A percentile compares a stretch with the other conserved stretches of the same genome.
phyloP scores from a whole-genome alignment of 768 basidiomycete species.

The Trametes gibbosa region DNA sequence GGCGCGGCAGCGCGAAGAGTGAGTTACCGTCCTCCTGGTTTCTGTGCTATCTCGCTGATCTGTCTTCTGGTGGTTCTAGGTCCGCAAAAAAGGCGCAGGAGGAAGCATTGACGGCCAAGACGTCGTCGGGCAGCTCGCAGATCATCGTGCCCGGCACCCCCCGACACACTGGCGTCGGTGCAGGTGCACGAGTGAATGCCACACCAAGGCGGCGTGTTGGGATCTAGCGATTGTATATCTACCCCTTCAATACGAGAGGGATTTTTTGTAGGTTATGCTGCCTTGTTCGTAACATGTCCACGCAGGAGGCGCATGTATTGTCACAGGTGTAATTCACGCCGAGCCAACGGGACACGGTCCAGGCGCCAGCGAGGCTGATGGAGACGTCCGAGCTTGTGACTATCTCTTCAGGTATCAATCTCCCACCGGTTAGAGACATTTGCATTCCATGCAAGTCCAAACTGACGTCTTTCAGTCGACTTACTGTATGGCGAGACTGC shows the following conservation, averaged over 20 bases:
- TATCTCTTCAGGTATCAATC: no score
- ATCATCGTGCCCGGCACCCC: conserved; percentile 83
- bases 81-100: conserved; percentile 61
- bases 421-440: no score
- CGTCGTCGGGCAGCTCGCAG: conserved; percentile 53
- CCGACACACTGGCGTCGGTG: conserved; percentile 63
- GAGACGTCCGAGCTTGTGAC: no score
- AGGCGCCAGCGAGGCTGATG: no score
- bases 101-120: conserved; percentile 54
- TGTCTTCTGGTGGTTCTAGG: conserved; percentile 34
- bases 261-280: neutral
- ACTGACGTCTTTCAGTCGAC: no score
- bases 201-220: conserved; percentile 71
- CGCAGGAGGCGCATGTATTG: no score
- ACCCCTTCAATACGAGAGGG: no score
- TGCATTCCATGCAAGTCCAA: no score
- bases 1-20: conserved; percentile 80
- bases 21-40: conserved; percentile 1
- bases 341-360: no score
- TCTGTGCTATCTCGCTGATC: neutral
- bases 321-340: no score
- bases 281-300: no score
- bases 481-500: no score
- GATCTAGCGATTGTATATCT: neutral
- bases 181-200: conserved; percentile 61